phyloP scores from a whole-genome alignment of 768 basidiomycete species.

The Hemileccinum impolitum region DNA sequence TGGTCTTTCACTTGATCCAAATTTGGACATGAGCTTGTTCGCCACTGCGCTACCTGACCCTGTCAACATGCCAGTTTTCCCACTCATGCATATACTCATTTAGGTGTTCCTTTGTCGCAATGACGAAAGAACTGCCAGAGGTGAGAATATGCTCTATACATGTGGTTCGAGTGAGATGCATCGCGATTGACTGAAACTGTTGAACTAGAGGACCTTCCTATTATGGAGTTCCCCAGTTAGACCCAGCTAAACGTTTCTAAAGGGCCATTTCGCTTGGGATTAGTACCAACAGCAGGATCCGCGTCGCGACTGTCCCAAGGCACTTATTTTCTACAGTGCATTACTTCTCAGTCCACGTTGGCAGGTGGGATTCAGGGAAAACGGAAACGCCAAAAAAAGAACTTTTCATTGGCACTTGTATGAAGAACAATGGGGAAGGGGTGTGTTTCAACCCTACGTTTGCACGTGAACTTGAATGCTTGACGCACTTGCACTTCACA shows the following conservation, averaged over 20 bases:
- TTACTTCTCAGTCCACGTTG: too few species aligned
- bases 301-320: too few species aligned
- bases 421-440: background rate
- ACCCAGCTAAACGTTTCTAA: too few species aligned
- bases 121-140: background rate
- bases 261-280: too few species aligned
- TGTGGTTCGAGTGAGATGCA: too few species aligned
- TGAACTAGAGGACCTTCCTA: background rate
- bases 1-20: constrained; percentile 23
- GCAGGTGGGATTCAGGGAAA: too few species aligned
- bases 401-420: background rate
- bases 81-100: constrained; percentile 3
- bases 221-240: too few species aligned
- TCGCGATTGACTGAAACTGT: background rate
- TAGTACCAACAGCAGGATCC: too few species aligned
- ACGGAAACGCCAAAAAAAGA: too few species aligned
- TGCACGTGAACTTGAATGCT: background rate
- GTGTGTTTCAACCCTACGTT: background rate
- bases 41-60: background rate
- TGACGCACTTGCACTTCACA: too few species aligned
- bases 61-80: constrained; percentile 1
- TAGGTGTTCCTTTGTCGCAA: constrained; percentile 22
- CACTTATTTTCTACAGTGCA: too few species aligned
- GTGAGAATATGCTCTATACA: too few species aligned
- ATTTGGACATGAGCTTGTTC: constrained; percentile 30